Conservation (phyloP, 306 rosid genomes). For the Sesbania bispinosa region DNA sequence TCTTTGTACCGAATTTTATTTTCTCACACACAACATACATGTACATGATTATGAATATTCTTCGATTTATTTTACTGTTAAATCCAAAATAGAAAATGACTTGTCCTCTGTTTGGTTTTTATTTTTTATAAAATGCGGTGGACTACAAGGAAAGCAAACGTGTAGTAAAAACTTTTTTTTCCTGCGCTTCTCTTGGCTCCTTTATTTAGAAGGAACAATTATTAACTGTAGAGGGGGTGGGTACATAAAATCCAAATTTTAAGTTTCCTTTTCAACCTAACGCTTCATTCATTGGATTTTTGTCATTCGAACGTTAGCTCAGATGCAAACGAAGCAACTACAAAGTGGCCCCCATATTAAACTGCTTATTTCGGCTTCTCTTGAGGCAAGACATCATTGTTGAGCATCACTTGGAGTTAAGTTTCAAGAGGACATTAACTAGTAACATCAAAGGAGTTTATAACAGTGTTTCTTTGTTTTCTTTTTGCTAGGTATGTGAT, state of each 20-base stretch:
- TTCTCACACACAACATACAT: too few relatives aligned
- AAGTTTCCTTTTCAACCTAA: constrained; percentile 37
- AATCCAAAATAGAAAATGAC: constrained; percentile 27
- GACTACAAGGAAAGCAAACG: constrained; percentile 35
- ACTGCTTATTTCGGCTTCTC: constrained; percentile 17
- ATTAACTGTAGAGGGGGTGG: constrained; percentile 25
- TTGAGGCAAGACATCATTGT: constrained; percentile 19
- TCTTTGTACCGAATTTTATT: too few relatives aligned
- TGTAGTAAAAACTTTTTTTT: background rate
- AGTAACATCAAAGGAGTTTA: constrained; percentile 26
- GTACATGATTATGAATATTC: constrained; percentile 11
- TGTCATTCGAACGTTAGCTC: constrained; percentile 36
- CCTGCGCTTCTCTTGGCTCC: constrained; percentile 9
- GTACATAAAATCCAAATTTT: constrained; percentile 17
- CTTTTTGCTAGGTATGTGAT: constrained; percentile 27
- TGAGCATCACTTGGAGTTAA: background rate
- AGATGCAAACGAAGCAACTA: constrained; percentile 49
- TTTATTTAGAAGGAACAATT: constrained; percentile 32
- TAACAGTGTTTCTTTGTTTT: constrained; percentile 14
- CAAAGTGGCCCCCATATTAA: constrained; percentile 27
- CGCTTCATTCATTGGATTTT: constrained; percentile 48
- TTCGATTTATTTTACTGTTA: constrained; percentile 7
- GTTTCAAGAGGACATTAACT: constrained; percentile 19
- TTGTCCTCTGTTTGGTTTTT: constrained; percentile 16
- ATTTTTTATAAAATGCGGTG: background rate